Evolutionary conservation across 805 yeast species (phyloP), one percentile per base, ranked within the genome.

Genomic region (Saccharomycopsis oosterbeekiorum): DNA sequence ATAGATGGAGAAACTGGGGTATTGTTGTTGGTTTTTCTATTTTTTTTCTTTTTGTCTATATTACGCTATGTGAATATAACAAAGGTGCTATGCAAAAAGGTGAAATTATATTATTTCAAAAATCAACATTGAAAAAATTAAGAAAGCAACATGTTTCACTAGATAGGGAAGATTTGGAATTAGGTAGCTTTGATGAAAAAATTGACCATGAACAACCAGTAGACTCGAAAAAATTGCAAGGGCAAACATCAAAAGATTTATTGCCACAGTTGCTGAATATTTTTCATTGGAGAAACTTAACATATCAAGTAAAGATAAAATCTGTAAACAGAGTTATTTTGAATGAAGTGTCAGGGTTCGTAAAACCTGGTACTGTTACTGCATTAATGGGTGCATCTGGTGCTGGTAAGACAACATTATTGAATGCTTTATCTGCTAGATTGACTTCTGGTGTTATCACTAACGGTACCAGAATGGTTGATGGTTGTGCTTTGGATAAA

Each of bases 271-370:
- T 70, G 70, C 34, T 29, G 34, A 29, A 80, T 67, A 82, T 84
- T 42, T 86, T 85, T 76, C 85, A 84, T 65, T 87, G 93, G 93
- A 80, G 80, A 70, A 80, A 86, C 68, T 82, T 86, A 65, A 76
- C 83, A 66, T 87, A 86, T 69, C 82, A 80, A 64, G 82, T 87
- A 65, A 80, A 82, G 65, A 83, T 83, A 66, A 83, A 84, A 67
- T 76, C 76, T 59, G 86, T 80, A 60, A 78, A 82, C 24, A 76
- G 89, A 69, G 63, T 66, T 39, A 76, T 86, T 65, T 72, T 83
- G 59, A 73, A 78, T 65, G 75, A 77, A 67, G 81, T 83, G 56
- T 82, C 80, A 68, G 86, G 86, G 24, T 82, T 82, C 80, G 85
- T 82, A 50, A 80, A 81, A 67, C 86, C 86, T 2, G 86, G 86